Evolutionary conservation across 352 stramenopile genomes (phyloP).

Genomic region (Globisporangium mamillatum): DNA sequence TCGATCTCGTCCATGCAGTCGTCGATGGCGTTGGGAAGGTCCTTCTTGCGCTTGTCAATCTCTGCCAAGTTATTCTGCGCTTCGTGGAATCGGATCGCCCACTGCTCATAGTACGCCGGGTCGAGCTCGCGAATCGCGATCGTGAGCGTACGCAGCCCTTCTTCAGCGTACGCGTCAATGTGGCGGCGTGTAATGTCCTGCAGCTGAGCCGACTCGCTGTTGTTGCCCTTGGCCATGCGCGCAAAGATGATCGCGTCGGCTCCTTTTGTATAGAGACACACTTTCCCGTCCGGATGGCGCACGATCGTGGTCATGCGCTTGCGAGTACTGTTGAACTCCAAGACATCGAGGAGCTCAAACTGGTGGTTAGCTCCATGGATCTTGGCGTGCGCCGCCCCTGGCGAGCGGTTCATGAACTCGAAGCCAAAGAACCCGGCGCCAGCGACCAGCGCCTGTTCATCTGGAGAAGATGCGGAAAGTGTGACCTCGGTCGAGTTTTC

Average conservation of each 20-base stretch:
- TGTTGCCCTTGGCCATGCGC: conserved; percentile 31
- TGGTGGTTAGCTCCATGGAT: conserved; percentile 40
- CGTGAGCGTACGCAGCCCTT: conserved; percentile 87
- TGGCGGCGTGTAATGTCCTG: conserved; percentile 48
- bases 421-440: conserved; percentile 75
- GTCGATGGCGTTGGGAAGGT: conserved; percentile 69
- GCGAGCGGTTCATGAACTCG: conserved; percentile 64
- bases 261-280: conserved; percentile 75
- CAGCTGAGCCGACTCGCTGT: conserved; percentile 25
- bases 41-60: conserved; percentile 80
- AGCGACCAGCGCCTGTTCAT: conserved; percentile 87
- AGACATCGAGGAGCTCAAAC: conserved; percentile 84
- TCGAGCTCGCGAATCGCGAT: conserved; percentile 72
- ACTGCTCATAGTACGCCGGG: conserved; percentile 45
- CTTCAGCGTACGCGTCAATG: conserved; percentile 82
- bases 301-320: conserved; percentile 94
- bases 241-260: conserved; percentile 71
- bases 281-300: conserved; percentile 46
- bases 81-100: conserved; percentile 56
- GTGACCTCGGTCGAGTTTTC: conserved; percentile 59
- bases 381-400: conserved; percentile 46
- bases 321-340: conserved; percentile 91
- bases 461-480: conserved; percentile 73
- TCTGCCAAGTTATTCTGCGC: conserved; percentile 71
- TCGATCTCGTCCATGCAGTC: conserved; percentile 84